A percentile compares a stretch with the other conserved stretches of the same genome.
phyloP scores from a whole-genome alignment of 805 yeast genomes.

The Cyberlindnera lachancei region DNA sequence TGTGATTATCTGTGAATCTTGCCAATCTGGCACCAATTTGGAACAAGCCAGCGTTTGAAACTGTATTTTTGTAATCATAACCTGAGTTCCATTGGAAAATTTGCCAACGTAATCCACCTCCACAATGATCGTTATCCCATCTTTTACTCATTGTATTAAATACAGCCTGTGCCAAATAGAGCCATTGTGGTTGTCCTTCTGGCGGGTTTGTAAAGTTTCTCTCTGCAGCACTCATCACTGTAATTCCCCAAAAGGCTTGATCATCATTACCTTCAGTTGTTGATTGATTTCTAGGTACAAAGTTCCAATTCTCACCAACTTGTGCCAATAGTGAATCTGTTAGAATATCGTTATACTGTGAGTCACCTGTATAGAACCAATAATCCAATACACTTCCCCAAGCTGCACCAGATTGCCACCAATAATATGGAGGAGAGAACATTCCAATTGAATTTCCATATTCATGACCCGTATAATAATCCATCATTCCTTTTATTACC shows the following conservation, averaged over 20 bases:
- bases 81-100: conserved; percentile 93
- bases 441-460: conserved; percentile 75
- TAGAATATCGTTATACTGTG: conserved; percentile 52
- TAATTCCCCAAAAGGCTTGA: conserved; percentile 95
- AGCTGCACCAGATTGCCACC: conserved; percentile 99
- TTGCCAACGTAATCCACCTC: conserved; percentile 95
- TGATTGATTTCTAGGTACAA: conserved; percentile 80
- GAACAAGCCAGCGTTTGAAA: conserved; percentile 86
- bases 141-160: conserved; percentile 85
- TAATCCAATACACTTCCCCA: conserved; percentile 85
- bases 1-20: conserved; percentile 66
- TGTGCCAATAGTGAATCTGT: conserved; percentile 64
- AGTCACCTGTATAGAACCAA: conserved; percentile 62
- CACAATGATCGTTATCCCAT: conserved; percentile 82
- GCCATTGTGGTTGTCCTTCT: conserved; percentile 62
- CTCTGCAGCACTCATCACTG: conserved; percentile 90
- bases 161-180: conserved; percentile 77
- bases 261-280: conserved; percentile 97
- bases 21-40: conserved; percentile 83
- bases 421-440: conserved; percentile 86
- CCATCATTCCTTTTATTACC: conserved; percentile 66
- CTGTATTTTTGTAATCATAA: conserved; percentile 85
- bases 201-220: conserved; percentile 72
- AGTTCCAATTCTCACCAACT: conserved; percentile 66
- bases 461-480: conserved; percentile 67